These are phyloP conservation scores for Saturnispora silvae DNA, from an alignment of 805 yeast genomes.

Conservation along the genomic window DNA sequence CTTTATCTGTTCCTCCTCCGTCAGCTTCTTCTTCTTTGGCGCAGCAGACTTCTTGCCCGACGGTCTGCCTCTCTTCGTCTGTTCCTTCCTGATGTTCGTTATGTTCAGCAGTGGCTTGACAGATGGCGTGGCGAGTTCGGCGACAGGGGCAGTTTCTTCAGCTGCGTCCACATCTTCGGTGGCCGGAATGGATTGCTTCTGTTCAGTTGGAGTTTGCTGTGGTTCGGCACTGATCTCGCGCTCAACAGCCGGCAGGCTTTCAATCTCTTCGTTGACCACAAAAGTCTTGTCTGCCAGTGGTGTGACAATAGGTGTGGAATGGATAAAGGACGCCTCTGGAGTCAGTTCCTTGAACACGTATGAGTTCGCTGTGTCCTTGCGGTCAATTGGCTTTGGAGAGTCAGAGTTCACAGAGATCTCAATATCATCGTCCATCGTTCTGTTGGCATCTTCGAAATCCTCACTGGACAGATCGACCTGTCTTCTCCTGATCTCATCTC, in stretches of 20 bases:
- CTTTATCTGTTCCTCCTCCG: constrained; percentile 12
- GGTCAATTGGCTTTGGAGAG: constrained; percentile 11
- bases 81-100: background rate
- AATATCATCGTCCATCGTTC: constrained; percentile 1
- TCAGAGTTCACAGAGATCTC: constrained; percentile 1
- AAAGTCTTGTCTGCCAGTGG: constrained; percentile 7
- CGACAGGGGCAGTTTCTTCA: no score
- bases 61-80: constrained; percentile 1
- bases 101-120: background rate
- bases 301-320: constrained; percentile 5
- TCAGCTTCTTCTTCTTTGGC: constrained; percentile 6
- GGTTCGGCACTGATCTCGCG: background rate
- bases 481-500: background rate
- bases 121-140: background rate
- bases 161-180: background rate
- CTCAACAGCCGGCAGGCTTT: no score
- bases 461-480: constrained; percentile 1
- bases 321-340: constrained; percentile 6
- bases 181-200: background rate
- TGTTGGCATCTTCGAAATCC: constrained; percentile 4
- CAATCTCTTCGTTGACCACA: background rate
- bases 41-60: constrained; percentile 1
- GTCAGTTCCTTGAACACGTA: constrained; percentile 11
- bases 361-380: constrained; percentile 6
- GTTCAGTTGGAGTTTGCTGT: background rate